Base-by-base conservation (phyloP, 2,329 filamentous ascomycete genomes). In the Botrytis aclada region DNA sequence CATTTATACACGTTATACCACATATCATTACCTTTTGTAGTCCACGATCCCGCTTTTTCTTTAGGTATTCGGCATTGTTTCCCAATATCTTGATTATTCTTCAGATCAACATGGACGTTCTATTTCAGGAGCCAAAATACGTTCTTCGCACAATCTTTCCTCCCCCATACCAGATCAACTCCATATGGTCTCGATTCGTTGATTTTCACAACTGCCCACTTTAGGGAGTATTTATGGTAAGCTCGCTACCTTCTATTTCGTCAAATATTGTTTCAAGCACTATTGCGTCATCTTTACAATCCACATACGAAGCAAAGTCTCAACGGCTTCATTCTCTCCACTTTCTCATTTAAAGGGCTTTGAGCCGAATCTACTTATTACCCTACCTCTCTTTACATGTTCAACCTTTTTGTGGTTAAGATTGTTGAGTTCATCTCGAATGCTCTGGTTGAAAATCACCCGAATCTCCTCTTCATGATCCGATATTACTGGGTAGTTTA, bases 161-260 rank as follows among this genome's bases (percentile, higher is more conserved):
- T 56, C n/a, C 16, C n/a, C n/a, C 3, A 10, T 41, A 41, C 37
- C 60, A 62, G 0, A 29, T 62, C 0, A 62, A 0, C 1, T 62
- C 25, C 14, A 62, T 41, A 0, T 62, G 29, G 0, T 18, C 25
- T 29, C 14, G 3, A 29, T 29, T 16, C 6, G 16, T 41, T 1
- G 6, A 29, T 18, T n/a, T 4, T 12, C 20, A 9, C 3, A 62
- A 5, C n/a, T n/a, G 0, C 8, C 12, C 8, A 6, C 34, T 39
- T 3, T 20, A 10, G 14, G 1, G 14, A 10, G 37, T 8, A 39
- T 1, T 41, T 62, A 29, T 39, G 20, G 41, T 4, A 62, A 20
- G 1, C 7, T 3, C n/a, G 0, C 37, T 25, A 20, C 4, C 37
- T 20, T 20, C 14, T 0, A n/a, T 4, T n/a, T 29, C 4, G 2